Evolutionary conservation across 116 monocot species (phyloP), one percentile per base, ranked within the genome.

Genomic region (Iris pallida): DNA sequence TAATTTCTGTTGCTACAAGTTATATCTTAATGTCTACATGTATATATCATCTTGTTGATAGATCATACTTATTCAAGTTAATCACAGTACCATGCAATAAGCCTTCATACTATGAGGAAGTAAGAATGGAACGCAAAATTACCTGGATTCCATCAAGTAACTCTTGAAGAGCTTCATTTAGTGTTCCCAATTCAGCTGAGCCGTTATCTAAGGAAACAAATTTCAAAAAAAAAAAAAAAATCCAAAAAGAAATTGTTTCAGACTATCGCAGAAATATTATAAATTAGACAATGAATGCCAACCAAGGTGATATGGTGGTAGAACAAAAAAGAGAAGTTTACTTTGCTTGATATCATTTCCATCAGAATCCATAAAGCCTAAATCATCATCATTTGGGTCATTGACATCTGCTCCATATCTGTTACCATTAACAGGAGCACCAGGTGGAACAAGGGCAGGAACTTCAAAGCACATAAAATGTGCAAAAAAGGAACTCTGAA

Each of bases 401-500:
- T 72, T 64, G 54, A 57, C 79, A 69, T 76, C 76, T 40, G 78
- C 60, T 67, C 42, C 78, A 76, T 57, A 74, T 69, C 73, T 85
- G 57, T 71, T 84, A 59, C 63, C 70, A 80, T 69, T 78, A 78
- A 71, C 70, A 68, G 81, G 75, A 76, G 66, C 77, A 72, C 75
- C 82, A 68, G 79, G 76, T 45, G 86, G 80, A 64, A 86, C 82
- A 78, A 90, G 75, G 13, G 92, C 80, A 64, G 94, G 90, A 72
- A 99, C 94, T 74, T 99, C 99, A 82, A 99, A 99, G 79, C 99
- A 99, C 99, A 99, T 93, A 68, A 99, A 99, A 90, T 99, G 99
- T 68, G 99, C 91, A 86, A 99, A 90, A 70, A 99, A 99, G 15
- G 99, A 93, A 77, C 99, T 93, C 99, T 99, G 77, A n/a, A 74